Conservation (phyloP, 805 yeast genomes). For the Wickerhamomyces subpelliculosus region DNA sequence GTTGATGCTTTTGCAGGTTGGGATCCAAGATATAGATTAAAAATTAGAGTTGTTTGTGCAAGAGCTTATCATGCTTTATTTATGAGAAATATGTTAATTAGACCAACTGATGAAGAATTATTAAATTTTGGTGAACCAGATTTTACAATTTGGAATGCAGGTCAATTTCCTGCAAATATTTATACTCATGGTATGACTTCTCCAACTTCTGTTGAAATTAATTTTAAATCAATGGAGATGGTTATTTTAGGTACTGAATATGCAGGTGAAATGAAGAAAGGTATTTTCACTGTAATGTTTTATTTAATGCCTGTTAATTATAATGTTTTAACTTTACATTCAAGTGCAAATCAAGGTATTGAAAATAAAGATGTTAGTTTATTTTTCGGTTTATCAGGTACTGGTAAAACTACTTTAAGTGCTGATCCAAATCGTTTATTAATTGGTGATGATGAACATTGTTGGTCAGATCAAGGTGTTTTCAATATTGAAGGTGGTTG, state of each 20-base stretch:
- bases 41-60: slow-evolving; percentile 93
- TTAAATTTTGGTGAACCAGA: slow-evolving; percentile 93
- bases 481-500: slow-evolving; percentile 99
- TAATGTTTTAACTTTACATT: slow-evolving; percentile 87
- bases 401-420: slow-evolving; percentile 95
- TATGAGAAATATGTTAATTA: slow-evolving; percentile 97
- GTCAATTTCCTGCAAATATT: slow-evolving; percentile 96
- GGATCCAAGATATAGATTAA: slow-evolving; percentile 97
- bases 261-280: slow-evolving; percentile 99
- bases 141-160: slow-evolving; percentile 97
- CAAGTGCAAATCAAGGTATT: slow-evolving; percentile 89
- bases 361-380: slow-evolving; percentile 80
- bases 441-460: slow-evolving; percentile 98
- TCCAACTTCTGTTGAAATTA: slow-evolving; percentile 89
- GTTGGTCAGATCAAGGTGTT: slow-evolving; percentile 98
- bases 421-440: slow-evolving; percentile 92
- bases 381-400: slow-evolving; percentile 95
- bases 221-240: slow-evolving; percentile 98
- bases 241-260: slow-evolving; percentile 97
- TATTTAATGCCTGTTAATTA: slow-evolving; percentile 95
- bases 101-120: slow-evolving; percentile 88
- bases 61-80: slow-evolving; percentile 97
- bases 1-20: slow-evolving; percentile 98
- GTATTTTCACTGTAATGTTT: slow-evolving; percentile 98
- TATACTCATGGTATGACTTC: slow-evolving; percentile 98